Conservation (phyloP, 2,329 filamentous ascomycete genomes). For the Penicillium freii region DNA sequence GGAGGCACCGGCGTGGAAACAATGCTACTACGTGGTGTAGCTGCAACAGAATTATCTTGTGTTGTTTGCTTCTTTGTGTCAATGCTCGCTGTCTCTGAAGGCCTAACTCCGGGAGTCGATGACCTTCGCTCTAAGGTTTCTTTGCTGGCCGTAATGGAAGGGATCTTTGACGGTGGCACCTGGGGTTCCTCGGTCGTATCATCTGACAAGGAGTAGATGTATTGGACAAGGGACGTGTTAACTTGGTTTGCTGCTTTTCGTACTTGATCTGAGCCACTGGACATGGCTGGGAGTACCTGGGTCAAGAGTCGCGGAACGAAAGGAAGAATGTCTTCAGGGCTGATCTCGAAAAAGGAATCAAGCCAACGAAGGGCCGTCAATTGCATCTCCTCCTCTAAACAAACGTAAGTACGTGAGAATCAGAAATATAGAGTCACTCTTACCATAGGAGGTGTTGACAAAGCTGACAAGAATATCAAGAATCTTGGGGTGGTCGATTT, state of each 20-base stretch:
- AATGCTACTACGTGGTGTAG: slow-evolving; percentile 48
- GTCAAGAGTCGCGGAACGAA: slow-evolving; percentile 92
- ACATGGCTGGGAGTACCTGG: slow-evolving; percentile 89
- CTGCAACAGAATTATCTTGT: slow-evolving; percentile 34
- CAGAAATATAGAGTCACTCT: slow-evolving; percentile 28
- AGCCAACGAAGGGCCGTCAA: slow-evolving; percentile 93
- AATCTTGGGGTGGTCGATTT: slow-evolving; percentile 89
- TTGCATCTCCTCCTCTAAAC: slow-evolving; percentile 80
- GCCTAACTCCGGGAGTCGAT: slow-evolving; percentile 38
- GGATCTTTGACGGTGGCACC: slow-evolving; percentile 37
- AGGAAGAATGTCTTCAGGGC: slow-evolving; percentile 89
- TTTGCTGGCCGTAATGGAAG: slow-evolving; percentile 39
- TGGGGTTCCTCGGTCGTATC: slow-evolving; percentile 52
- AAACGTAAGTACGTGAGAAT: slow-evolving; percentile 17
- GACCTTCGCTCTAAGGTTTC: slow-evolving; percentile 44
- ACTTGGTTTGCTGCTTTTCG: slow-evolving; percentile 84
- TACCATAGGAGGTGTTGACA: slow-evolving; percentile 76
- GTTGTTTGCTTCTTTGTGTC: slow-evolving; percentile 34
- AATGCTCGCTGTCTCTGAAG: slow-evolving; percentile 28
- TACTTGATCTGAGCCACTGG: slow-evolving; percentile 84
- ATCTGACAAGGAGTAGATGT: slow-evolving; percentile 86
- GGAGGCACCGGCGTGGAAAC: slow-evolving; percentile 48
- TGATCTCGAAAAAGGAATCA: slow-evolving; percentile 94
- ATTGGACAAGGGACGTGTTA: slow-evolving; percentile 87
- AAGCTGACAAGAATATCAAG: slow-evolving; percentile 88